phyloP scores from a whole-genome alignment of 2,329 filamentous ascomycete species.

The Fusarium oligoseptatum region DNA sequence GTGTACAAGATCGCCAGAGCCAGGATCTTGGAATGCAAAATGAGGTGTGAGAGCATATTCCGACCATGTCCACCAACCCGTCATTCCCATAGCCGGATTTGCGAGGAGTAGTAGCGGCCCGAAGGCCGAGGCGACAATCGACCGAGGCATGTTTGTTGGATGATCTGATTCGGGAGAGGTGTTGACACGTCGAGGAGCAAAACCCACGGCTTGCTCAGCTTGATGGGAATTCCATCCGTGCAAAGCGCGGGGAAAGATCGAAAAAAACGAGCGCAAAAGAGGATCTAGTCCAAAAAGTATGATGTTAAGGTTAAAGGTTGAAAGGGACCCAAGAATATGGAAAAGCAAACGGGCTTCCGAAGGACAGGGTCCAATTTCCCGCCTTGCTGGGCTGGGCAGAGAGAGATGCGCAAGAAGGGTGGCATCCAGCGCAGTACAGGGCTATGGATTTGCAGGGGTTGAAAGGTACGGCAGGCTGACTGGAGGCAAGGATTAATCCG shows the following conservation, averaged over 20 bases:
- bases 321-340: neutral
- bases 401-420: neutral
- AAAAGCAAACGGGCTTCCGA: neutral
- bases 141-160: constrained; percentile 12
- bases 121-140: constrained; percentile 8
- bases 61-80: constrained; percentile 40
- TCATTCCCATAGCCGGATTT: constrained; percentile 20
- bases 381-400: neutral
- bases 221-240: neutral
- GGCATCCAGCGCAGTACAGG: neutral
- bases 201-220: neutral
- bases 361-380: neutral
- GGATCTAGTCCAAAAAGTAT: neutral
- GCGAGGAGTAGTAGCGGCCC: constrained; percentile 14
- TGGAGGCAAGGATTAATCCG: neutral
- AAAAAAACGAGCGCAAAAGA: neutral
- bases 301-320: neutral
- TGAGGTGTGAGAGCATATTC: constrained; percentile 28
- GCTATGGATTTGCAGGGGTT: neutral
- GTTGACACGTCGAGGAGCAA: neutral
- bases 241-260: neutral
- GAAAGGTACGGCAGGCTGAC: neutral
- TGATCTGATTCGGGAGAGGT: neutral
- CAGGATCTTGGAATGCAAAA: constrained; percentile 38
- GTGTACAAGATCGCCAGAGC: constrained; percentile 35